Base-by-base conservation (phyloP, 2,329 filamentous ascomycete species). In the Monosporascus ibericus region DNA sequence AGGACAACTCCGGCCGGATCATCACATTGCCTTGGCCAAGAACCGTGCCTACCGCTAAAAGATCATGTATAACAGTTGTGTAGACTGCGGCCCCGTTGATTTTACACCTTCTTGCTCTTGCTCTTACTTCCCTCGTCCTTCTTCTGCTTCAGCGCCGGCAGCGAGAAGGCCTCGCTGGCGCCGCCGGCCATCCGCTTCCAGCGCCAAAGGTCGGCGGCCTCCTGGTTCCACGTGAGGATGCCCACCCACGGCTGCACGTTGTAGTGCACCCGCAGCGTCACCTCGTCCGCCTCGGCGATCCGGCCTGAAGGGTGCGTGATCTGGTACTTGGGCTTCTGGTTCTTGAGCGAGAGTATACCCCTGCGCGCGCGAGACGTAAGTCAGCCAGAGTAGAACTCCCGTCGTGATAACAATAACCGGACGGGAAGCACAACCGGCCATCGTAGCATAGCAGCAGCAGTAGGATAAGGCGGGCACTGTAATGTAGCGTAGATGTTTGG, bases 181-280 rank as follows among this genome's bases (percentile, higher is more conserved):
- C 86, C 87, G 5, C 81, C 84, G 60, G 76, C 74, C 55, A 91
- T 63, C 50, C 74, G 76, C 72, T 84, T 79, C 88, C 88, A 92
- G 48, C 73, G 68, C 9, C 81, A 81, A 52, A 81, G 70, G 58
- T 81, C 75, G 30, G 30, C 4, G 42, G 66, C 61, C 57, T 76
- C 70, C 57, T 83, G 76, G 64, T 87, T 86, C 94, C 94, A 99
- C 42, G 87, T 87, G 69, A 97, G 72, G 49, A 87, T 72, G 15
- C 94, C 94, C 11, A 99, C 90, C 90, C 92, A 97, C 34, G 94
- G 94, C 77, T 99, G 94, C 55, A 97, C 88, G 72, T 97, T 97
- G 84, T 95, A 99, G 66, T 94, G 87, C 50, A 97, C 75, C 63
- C 86, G 84, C 57, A 99, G 75, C 30, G 82, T 85, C 52, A 92